Evolutionary conservation across 352 stramenopile genomes (phyloP), one percentile per base, ranked within the genome.

Genomic region (Phytophthora pluvialis): DNA sequence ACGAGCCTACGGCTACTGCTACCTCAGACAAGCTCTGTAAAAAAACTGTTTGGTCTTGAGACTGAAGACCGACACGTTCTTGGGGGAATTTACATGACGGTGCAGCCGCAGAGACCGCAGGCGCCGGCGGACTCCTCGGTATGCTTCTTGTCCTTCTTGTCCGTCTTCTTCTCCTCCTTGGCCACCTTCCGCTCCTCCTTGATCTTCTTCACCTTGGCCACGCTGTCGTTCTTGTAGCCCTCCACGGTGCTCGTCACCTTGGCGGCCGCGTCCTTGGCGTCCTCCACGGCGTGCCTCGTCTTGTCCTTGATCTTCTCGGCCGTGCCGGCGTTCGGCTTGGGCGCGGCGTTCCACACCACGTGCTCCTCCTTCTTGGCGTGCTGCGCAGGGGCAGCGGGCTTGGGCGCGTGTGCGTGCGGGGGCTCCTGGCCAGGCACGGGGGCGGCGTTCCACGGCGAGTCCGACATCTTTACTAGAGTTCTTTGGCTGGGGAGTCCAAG

Each of bases 211-310:
- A 77, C 67, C 72, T 86, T 83, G 36, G 72, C 74, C 26, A 92
- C 76, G 39, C 83, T 92, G 49, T 83, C 78, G 57, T 86, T 89
- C 57, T 86, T 77, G 80, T 92, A 92, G 49, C 81, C 77, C 58
- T 88, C 80, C 11, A 89, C 68, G 60, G 63, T 77, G 60, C 67
- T 78, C 29, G 70, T 72, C 25, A 80, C 62, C 62, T 83, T 75
- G 44, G 68, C 64, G 15, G 67, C 64, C 21, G 80, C 54, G 60
- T 83, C 77, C 66, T 83, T 78, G 18, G 72, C 45, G 47, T 78
- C 75, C 65, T 83, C 75, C 25, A 78, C 71, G 39, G 51, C 65
- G 64, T 76, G 54, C 15, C 67, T 60, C 58, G 67, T 69, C 68
- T 81, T 78, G 64, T 82, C 74, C 60, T 83, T 81, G 25, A 78